phyloP scores from a whole-genome alignment of 1,284 basidiomycete genomes.

The Pascua sp. region DNA sequence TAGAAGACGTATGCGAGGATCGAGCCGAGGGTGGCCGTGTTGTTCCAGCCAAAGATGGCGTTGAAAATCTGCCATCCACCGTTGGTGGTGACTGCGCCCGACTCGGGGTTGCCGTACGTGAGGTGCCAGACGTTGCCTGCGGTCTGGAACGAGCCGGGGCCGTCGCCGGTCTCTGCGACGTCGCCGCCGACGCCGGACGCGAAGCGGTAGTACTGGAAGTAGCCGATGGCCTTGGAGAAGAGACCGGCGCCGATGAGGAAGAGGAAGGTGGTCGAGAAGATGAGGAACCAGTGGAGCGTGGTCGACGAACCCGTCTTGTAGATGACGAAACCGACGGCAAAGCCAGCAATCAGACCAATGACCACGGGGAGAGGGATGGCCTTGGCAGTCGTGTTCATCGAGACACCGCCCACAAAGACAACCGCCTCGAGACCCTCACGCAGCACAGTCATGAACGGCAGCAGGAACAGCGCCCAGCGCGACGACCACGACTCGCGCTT shows the following conservation, averaged over 20 bases:
- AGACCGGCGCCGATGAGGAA: slow-evolving; percentile 88
- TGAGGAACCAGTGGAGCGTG: slow-evolving; percentile 66
- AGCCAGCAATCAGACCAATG: slow-evolving; percentile 71
- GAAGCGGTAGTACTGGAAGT: slow-evolving; percentile 62
- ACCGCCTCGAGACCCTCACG: slow-evolving; percentile 92
- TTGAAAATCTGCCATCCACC: slow-evolving; percentile 50
- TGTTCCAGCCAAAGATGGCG: slow-evolving; percentile 50
- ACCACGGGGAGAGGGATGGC: slow-evolving; percentile 87
- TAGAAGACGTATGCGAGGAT: slow-evolving; percentile 73
- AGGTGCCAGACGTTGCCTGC: slow-evolving; percentile 75
- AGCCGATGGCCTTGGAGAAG: slow-evolving; percentile 64
- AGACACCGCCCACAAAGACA: slow-evolving; percentile 88
- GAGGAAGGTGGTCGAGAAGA: slow-evolving; percentile 82
- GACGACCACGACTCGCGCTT: slow-evolving; percentile 50
- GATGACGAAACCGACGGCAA: slow-evolving; percentile 56
- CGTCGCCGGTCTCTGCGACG: slow-evolving; percentile 63
- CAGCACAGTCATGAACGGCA: slow-evolving; percentile 78
- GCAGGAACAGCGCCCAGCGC: slow-evolving; percentile 79
- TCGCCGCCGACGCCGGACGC: slow-evolving; percentile 62
- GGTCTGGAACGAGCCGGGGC: slow-evolving; percentile 55
- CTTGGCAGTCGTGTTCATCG: slow-evolving; percentile 71
- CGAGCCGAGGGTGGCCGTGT: slow-evolving; percentile 58
- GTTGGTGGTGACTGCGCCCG: slow-evolving; percentile 50
- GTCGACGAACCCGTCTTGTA: slow-evolving; percentile 50
- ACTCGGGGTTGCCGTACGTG: slow-evolving; percentile 71